Conservation (phyloP, 768 basidiomycete genomes). For the Xerocomellus intermedius region DNA sequence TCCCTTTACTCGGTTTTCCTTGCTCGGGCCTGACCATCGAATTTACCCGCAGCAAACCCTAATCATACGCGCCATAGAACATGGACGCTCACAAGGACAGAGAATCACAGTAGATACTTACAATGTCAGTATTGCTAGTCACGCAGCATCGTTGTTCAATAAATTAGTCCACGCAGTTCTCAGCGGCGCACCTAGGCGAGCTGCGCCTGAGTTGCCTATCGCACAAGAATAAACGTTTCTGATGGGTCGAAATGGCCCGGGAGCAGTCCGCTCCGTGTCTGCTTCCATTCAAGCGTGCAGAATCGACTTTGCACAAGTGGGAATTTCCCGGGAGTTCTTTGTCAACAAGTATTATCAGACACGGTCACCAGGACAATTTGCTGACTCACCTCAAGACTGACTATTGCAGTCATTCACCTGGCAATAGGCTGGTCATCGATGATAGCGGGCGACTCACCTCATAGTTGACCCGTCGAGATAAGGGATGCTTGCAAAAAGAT, state of each 20-base stretch:
- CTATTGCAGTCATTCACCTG: not conserved
- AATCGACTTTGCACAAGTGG: not conserved
- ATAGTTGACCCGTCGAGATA: not conserved
- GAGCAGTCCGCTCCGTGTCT: not conserved
- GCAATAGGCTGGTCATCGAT: not conserved
- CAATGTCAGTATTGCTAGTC: not conserved
- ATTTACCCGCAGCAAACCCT: not conserved
- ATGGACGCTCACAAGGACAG: not conserved
- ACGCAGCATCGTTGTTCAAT: not conserved
- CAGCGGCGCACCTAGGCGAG: not conserved
- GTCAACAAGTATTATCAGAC: conserved; percentile 5
- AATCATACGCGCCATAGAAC: not conserved
- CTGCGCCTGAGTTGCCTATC: not conserved
- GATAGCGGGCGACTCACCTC: conserved; percentile 13
- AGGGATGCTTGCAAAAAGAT: not conserved
- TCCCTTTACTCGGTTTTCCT: not conserved
- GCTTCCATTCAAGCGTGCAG: not conserved
- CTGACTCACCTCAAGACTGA: conserved; percentile 14
- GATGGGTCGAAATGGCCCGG: not conserved
- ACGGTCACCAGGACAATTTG: not conserved
- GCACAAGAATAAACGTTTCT: not conserved
- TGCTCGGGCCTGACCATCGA: conserved; percentile 3
- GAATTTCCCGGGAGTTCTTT: not conserved
- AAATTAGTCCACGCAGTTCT: not conserved
- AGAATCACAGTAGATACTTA: not conserved